A percentile compares a stretch with the other conserved stretches of the same genome.
Conservation (phyloP, 495 filamentous ascomycete genomes). For the Pyrenula aspistea region DNA sequence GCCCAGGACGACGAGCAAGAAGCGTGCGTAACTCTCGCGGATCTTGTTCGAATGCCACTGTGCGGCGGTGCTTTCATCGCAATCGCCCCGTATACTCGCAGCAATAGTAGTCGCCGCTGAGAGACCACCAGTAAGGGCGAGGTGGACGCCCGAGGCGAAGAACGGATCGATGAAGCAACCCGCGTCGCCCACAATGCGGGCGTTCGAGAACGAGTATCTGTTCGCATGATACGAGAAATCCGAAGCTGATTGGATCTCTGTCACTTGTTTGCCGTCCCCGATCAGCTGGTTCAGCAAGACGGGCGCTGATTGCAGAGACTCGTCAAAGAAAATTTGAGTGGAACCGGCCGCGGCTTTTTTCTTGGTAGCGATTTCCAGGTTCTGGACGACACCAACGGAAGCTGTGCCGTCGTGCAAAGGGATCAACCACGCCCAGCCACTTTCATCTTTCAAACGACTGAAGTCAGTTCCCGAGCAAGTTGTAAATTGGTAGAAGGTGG, state of each 20-base stretch:
- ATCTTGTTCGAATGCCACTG: conserved; percentile 35
- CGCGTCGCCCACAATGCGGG: conserved; percentile 27
- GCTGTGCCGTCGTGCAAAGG: conserved; percentile 20
- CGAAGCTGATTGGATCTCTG: conserved; percentile 24
- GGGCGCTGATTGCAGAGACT: conserved; percentile 18
- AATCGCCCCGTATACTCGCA: conserved; percentile 22
- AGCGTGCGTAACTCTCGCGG: conserved; percentile 34
- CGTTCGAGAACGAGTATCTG: conserved; percentile 18
- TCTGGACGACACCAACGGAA: conserved; percentile 24
- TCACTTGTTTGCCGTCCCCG: conserved; percentile 14
- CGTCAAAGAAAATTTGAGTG: conserved; percentile 23
- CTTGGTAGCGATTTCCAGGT: conserved; percentile 15
- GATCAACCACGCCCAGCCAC: conserved; percentile 26
- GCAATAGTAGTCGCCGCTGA: conserved; percentile 31
- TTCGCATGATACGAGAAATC: conserved; percentile 33
- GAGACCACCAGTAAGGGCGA: conserved; percentile 31
- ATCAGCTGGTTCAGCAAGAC: conserved; percentile 14
- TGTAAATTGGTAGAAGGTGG: background rate
- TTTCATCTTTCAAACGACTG: conserved; percentile 13
- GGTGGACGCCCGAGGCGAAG: conserved; percentile 36
- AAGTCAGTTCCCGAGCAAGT: background rate
- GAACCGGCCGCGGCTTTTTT: conserved; percentile 16
- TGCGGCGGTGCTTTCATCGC: conserved; percentile 22
- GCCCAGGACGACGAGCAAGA: conserved; percentile 33
- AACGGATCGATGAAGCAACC: conserved; percentile 32